These are phyloP conservation scores for Bipolaris sorokiniana DNA, from an alignment of 2,329 filamentous ascomycete genomes.

Conservation along the genomic window DNA sequence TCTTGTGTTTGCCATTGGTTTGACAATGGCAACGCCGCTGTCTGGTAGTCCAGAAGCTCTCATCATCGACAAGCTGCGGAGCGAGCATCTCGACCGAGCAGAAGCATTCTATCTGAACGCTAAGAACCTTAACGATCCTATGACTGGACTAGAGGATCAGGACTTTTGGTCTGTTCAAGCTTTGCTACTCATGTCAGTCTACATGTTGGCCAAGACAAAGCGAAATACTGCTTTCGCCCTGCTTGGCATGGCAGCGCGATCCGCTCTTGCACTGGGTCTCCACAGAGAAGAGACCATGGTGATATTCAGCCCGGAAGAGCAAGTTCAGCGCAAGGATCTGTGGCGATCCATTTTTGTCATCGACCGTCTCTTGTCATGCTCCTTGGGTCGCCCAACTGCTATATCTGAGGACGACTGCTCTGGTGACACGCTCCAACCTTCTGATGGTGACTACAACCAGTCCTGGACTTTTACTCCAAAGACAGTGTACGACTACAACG, in stretches of 20 bases:
- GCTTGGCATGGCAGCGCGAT: constrained; percentile 66
- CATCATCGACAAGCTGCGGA: constrained; percentile 60
- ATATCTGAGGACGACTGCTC: constrained; percentile 69
- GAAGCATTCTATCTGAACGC: constrained; percentile 69
- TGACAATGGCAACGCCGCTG: constrained; percentile 63
- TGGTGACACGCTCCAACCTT: constrained; percentile 51
- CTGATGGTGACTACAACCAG: constrained; percentile 32
- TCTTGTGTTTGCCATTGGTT: constrained; percentile 67
- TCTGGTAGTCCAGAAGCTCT: constrained; percentile 57
- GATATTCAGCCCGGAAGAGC: constrained; percentile 58
- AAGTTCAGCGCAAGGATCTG: constrained; percentile 61
- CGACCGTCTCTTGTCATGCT: constrained; percentile 67
- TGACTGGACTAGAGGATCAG: constrained; percentile 63
- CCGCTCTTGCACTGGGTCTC: constrained; percentile 66
- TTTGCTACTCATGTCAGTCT: constrained; percentile 67
- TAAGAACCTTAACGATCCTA: constrained; percentile 58
- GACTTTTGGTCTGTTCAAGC: constrained; percentile 71
- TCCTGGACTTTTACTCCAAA: constrained; percentile 21
- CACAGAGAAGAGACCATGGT: constrained; percentile 66
- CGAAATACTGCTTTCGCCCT: constrained; percentile 69
- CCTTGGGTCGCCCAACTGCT: constrained; percentile 66
- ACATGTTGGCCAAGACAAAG: constrained; percentile 66
- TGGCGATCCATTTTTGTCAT: constrained; percentile 71
- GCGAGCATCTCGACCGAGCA: constrained; percentile 59
- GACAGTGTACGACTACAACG: constrained; percentile 31